Percentiles rank a stretch among this genome's conserved stretches.
Evolutionary conservation across 2,329 filamentous ascomycete species (phyloP).

Genomic region (Drechslera avenae): DNA sequence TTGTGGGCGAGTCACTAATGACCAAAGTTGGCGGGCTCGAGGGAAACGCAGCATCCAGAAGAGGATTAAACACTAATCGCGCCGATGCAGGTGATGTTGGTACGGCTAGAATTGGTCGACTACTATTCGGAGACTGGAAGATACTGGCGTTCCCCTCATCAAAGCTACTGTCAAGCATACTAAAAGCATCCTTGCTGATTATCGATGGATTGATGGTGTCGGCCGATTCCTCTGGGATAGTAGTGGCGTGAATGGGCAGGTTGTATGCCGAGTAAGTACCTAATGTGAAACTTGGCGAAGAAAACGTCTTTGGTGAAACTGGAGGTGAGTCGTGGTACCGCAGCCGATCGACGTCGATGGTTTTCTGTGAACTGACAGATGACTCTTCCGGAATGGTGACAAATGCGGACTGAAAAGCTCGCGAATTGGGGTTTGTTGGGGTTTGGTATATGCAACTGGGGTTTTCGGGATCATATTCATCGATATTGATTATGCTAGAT

Average conservation of each 20-base stretch:
- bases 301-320: slow-evolving; percentile 47
- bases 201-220: slow-evolving; percentile 37
- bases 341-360: slow-evolving; percentile 11
- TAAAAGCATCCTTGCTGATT: slow-evolving; percentile 31
- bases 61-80: slow-evolving; percentile 25
- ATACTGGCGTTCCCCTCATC: slow-evolving; percentile 12
- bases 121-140: slow-evolving; percentile 11
- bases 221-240: slow-evolving; percentile 31
- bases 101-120: slow-evolving; percentile 18
- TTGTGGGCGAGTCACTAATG: slow-evolving; percentile 13
- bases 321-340: slow-evolving; percentile 42
- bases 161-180: slow-evolving; percentile 24
- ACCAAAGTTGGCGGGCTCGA: slow-evolving; percentile 1
- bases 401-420: slow-evolving; percentile 31
- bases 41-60: slow-evolving; percentile 30
- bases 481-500: slow-evolving; percentile 20
- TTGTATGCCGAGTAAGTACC: slow-evolving; percentile 19
- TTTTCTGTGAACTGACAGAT: slow-evolving; percentile 20
- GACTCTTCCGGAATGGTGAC: slow-evolving; percentile 34
- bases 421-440: slow-evolving; percentile 15
- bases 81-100: slow-evolving; percentile 17
- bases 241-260: slow-evolving; percentile 38
- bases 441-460: slow-evolving; percentile 28
- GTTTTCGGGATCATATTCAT: slow-evolving; percentile 28
- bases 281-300: slow-evolving; percentile 21